Evolutionary conservation across 768 basidiomycete species (phyloP).

Genomic region (Boletus insuetus): DNA sequence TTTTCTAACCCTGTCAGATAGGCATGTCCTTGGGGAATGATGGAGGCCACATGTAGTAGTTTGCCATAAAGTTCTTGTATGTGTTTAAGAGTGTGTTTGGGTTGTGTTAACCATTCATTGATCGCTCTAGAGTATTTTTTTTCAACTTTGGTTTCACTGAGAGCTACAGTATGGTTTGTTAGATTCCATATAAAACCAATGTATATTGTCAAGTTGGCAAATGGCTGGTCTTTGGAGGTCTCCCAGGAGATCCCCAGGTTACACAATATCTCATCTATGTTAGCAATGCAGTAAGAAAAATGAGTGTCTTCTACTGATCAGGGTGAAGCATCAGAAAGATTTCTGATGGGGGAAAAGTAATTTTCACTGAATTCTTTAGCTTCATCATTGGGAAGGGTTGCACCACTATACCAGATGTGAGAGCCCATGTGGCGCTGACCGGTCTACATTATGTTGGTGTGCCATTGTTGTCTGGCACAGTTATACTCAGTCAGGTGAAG

Average conservation of each 20-base stretch:
- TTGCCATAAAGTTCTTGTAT: constrained; percentile 5
- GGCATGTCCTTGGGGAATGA: constrained; percentile 32
- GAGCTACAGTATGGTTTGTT: background rate
- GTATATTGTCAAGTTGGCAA: background rate
- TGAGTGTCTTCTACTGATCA: background rate
- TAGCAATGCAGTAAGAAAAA: background rate
- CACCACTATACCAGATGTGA: too few species aligned
- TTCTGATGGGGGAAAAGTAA: background rate
- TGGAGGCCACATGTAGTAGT: constrained; percentile 9
- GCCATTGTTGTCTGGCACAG: too few species aligned
- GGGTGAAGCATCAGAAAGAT: background rate
- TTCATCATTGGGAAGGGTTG: too few species aligned
- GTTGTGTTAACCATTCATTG: background rate
- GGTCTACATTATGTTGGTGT: too few species aligned
- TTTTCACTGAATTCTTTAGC: constrained; percentile 3
- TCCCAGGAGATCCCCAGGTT: constrained; percentile 9
- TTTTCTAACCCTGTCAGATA: constrained; percentile 32
- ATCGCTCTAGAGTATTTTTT: background rate
- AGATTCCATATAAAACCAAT: background rate
- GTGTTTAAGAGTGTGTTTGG: background rate
- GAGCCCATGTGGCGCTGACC: too few species aligned
- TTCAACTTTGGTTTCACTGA: too few species aligned
- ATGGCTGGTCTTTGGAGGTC: constrained; percentile 8
- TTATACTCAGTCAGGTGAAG: too few species aligned
- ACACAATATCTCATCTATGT: background rate